Evolutionary conservation across 345 rosid species (phyloP).

Genomic region (Draba incana): DNA sequence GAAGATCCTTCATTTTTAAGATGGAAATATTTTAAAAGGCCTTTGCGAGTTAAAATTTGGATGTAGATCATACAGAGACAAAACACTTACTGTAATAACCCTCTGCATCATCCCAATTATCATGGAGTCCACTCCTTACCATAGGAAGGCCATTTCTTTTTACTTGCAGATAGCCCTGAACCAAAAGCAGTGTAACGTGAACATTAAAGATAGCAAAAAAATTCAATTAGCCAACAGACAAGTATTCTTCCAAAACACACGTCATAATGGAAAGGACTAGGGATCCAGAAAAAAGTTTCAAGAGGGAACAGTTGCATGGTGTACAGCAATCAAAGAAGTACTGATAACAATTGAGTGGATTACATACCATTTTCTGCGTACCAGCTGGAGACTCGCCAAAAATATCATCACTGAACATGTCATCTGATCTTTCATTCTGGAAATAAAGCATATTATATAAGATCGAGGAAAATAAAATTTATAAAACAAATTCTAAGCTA

Average conservation of each 20-base stretch:
- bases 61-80: slow-evolving; percentile 1
- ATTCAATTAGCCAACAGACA: too few relatives aligned
- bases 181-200: background rate
- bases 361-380: slow-evolving; percentile 54
- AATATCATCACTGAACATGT: slow-evolving; percentile 72
- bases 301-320: too few relatives aligned
- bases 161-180: slow-evolving; percentile 48
- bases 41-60: background rate
- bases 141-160: slow-evolving; percentile 65
- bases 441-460: slow-evolving; percentile 25
- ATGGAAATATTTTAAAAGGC: background rate
- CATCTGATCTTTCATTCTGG: slow-evolving; percentile 75
- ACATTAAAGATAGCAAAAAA: too few relatives aligned
- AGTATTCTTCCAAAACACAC: too few relatives aligned
- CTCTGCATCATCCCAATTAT: slow-evolving; percentile 97
- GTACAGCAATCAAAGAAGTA: too few relatives aligned
- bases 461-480: background rate
- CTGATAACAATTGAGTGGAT: background rate
- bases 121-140: slow-evolving; percentile 71
- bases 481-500: background rate
- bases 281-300: too few relatives aligned
- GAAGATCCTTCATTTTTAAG: background rate
- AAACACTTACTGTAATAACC: slow-evolving; percentile 83
- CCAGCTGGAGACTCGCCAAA: slow-evolving; percentile 85
- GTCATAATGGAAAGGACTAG: too few relatives aligned